A percentile compares a stretch with the other conserved stretches of the same genome.
phyloP scores from a whole-genome alignment of 2,329 filamentous ascomycete species.

The Verticillium dahliae region DNA sequence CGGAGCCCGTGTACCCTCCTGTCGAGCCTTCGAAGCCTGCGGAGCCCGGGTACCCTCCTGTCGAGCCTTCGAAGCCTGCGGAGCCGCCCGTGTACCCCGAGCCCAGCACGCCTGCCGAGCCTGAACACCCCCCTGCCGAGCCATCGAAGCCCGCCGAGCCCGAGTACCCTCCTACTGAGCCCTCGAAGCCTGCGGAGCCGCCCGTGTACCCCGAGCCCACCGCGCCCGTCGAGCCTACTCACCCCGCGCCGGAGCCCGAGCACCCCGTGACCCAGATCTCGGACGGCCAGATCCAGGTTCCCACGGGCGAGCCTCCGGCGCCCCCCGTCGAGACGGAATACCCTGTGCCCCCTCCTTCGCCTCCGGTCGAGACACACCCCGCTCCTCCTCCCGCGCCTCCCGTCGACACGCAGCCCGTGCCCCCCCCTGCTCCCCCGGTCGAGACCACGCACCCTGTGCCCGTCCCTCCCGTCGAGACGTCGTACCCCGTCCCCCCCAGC shows the following conservation, averaged over 20 bases:
- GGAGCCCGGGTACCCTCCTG: background rate
- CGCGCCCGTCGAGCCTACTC: background rate
- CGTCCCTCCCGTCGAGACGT: slow-evolving; percentile 8
- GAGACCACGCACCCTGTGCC: slow-evolving; percentile 8
- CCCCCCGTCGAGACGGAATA: too few species aligned
- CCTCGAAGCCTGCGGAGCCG: background rate
- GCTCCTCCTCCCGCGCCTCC: slow-evolving; percentile 18
- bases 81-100: background rate
- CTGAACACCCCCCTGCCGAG: background rate
- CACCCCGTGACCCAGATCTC: slow-evolving; percentile 17
- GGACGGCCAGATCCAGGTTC: slow-evolving; percentile 23
- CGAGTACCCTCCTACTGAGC: slow-evolving; percentile 12
- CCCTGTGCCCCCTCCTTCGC: too few species aligned
- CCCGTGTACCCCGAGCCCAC: slow-evolving; percentile 1
- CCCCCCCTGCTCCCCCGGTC: slow-evolving; percentile 26
- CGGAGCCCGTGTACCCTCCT: background rate
- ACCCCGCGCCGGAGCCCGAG: background rate
- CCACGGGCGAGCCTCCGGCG: slow-evolving; percentile 9
- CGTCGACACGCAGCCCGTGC: background rate
- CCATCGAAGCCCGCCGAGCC: slow-evolving; percentile 6
- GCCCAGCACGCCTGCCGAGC: background rate
- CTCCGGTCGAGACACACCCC: background rate
- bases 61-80: too few species aligned
- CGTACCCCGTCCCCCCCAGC: slow-evolving; percentile 11
- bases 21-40: background rate